Base-by-base conservation (phyloP, 1,284 basidiomycete species). In the Inonotus obliquus region DNA sequence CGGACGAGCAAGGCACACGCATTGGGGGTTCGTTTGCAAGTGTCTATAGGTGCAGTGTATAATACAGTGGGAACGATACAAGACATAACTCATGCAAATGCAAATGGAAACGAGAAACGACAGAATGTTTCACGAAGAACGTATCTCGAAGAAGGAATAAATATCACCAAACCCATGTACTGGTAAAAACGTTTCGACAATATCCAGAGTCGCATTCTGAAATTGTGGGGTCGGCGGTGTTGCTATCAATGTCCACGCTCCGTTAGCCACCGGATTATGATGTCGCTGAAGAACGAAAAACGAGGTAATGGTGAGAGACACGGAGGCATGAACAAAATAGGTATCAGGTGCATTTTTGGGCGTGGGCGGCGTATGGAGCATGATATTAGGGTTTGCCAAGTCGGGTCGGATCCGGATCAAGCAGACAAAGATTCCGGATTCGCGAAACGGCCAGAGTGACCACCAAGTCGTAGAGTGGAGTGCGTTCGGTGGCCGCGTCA, bases 201-300 rank as follows among this genome's bases (percentile, higher is more conserved):
- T n/a, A 32, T 17, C 51, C 7, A 35, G n/a, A 52, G 35, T 35
- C 27, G 25, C 29, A 52, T 17, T 14, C 17, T 14, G 29, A 19
- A 10, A 2, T 37, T 17, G 32, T 37, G 29, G 14, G 17, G 35
- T 11, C 27, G 14, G 2, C 19, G 27, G 27, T 27, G 51, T 29
- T 11, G 9, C 32, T 32, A 14, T 51, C 32, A 64, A 41, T 64
- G 63, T 14, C 63, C 63, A 21, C 63, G 63, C 48, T 64, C 63
- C 32, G 63, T 58, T 17, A 63, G 21, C 62, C 62, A 63, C 32
- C 53, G 58, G n/a, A 63, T 45, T 27, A 63, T 60, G 59, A 63
- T 63, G 53, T 63, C 62, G 35, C 62, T 63, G 59, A 23, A 38
- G 39, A 23, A 32, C 53, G 52, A 45, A 49, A 19, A 14, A 32